Evolutionary conservation across 768 basidiomycete genomes (phyloP), one percentile per base, ranked within the genome.

Genomic region (Naganishia vishniacii): DNA sequence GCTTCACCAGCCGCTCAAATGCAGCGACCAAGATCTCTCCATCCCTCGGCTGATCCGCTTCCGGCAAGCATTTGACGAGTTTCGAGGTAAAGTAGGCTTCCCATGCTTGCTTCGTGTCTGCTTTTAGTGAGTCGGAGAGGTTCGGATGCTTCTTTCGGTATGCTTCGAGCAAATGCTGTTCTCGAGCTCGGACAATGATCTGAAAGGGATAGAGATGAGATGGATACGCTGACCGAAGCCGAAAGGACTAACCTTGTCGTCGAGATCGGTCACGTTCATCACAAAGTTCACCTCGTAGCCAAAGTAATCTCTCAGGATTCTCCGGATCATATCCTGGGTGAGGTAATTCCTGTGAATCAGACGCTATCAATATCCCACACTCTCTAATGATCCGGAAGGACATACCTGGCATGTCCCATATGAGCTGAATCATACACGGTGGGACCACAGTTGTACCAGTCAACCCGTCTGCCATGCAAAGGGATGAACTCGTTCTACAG

Each of bases 361-460:
- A 3, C 16, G 20, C 12, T n/a, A 41, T 51, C n/a, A 42, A 29
- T 40, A 12, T 29, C 26, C 31, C 26, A 41, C 46, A 29, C 20
- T 9, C n/a, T 58, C 49, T 20, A 49, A 49, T 75, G 53, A 74
- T 94, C 91, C 93, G 20, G 20, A 20, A 20, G 7, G 11, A 6
- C 53, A 13, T 25, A 56, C 53, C 53, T 85, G 7, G 95, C 95
- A 80, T 99, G 95, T 6, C 95, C 95, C 89, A 99, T 91, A 77
- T 99, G 95, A 44, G 91, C 88, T 13, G 91, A 85, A 81, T 99
- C 95, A 76, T 99, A 99, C 9, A 99, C 95, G 0, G 95, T 99
- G 18, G 95, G 94, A 11, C 95, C 94, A 73, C 95, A 99, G 76
- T 95, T 97, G 76, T 99, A 98, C 93, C 93, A 98, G 71, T 93